These are phyloP conservation scores for Suillus hirtellus DNA, from an alignment of 768 basidiomycete species.

Conservation along the genomic window DNA sequence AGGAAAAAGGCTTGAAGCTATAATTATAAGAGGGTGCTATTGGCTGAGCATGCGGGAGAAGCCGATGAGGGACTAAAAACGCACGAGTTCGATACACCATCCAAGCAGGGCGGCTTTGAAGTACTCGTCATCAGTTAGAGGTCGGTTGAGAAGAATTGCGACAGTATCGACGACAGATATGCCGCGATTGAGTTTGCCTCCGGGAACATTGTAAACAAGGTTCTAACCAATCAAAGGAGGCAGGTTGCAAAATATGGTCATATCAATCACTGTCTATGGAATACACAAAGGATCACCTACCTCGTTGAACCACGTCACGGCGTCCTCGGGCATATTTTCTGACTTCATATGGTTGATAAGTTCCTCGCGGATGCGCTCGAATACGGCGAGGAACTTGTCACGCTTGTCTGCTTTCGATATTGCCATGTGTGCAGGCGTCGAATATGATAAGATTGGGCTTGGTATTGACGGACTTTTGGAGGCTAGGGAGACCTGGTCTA, in stretches of 20 bases:
- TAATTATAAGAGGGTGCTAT: neutral
- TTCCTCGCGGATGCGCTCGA: slow-evolving; percentile 71
- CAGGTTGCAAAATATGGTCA: neutral
- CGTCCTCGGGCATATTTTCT: slow-evolving; percentile 82
- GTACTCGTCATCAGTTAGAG: slow-evolving; percentile 82
- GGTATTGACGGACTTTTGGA: neutral
- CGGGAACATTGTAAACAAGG: slow-evolving; percentile 92
- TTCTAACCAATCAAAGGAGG: slow-evolving; percentile 45
- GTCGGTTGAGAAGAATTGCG: slow-evolving; percentile 77
- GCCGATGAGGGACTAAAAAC: slow-evolving; percentile 32
- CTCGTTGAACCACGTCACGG: slow-evolving; percentile 79
- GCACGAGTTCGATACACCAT: slow-evolving; percentile 93
- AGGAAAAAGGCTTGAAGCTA: slow-evolving; percentile 98
- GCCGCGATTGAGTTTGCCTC: slow-evolving; percentile 96
- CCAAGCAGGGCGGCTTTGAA: slow-evolving; percentile 85
- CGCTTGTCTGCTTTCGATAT: slow-evolving; percentile 45
- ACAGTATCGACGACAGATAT: slow-evolving; percentile 93
- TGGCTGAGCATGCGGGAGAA: neutral
- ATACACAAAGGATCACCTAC: slow-evolving; percentile 44
- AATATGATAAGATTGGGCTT: neutral
- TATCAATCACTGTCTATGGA: neutral
- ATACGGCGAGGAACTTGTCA: slow-evolving; percentile 71
- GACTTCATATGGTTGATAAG: slow-evolving; percentile 65
- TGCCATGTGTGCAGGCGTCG: neutral
- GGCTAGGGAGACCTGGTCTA: neutral